Conservation (phyloP, 2,329 filamentous ascomycete genomes). For the Colletotrichum sansevieriae region DNA sequence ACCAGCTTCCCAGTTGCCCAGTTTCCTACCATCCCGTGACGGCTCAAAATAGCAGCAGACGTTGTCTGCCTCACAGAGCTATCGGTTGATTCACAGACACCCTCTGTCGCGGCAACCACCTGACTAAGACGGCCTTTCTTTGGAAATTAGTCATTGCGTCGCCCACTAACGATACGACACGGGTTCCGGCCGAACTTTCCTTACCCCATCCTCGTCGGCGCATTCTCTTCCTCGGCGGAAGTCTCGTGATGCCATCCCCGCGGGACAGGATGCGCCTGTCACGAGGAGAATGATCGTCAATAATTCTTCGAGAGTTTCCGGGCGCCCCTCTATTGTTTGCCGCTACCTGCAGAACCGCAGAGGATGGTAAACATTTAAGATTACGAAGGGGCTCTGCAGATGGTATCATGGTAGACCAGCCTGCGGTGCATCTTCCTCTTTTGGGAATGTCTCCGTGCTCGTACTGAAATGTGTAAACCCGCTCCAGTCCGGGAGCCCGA, state of each 20-base stretch:
- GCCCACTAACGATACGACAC: constrained; percentile 11
- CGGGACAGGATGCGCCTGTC: constrained; percentile 38
- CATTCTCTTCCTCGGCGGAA: constrained; percentile 23
- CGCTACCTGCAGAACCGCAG: constrained; percentile 33
- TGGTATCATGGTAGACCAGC: constrained; percentile 31
- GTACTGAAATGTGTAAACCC: constrained; percentile 10
- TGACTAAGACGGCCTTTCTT: constrained; percentile 27
- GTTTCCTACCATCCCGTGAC: constrained; percentile 8
- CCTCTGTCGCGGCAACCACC: constrained; percentile 11
- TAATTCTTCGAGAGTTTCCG: constrained; percentile 34
- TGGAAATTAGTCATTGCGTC: constrained; percentile 26
- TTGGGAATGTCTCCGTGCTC: constrained; percentile 10
- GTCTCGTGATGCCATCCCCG: constrained; percentile 35
- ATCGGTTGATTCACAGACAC: constrained; percentile 27
- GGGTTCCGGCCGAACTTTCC: constrained; percentile 26
- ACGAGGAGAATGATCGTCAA: constrained; percentile 36
- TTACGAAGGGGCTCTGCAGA: constrained; percentile 42
- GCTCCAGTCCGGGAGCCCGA: constrained; percentile 32
- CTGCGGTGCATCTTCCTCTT: constrained; percentile 35
- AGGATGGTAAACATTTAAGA: constrained; percentile 43
- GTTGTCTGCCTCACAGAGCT: constrained; percentile 13
- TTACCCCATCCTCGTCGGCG: constrained; percentile 24
- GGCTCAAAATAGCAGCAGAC: constrained; percentile 38
- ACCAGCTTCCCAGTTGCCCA: constrained; percentile 3
- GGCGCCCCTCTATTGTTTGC: constrained; percentile 38